These are phyloP conservation scores for Schwanniomyces yamadae DNA, from an alignment of 805 yeast species.

Conservation along the genomic window DNA sequence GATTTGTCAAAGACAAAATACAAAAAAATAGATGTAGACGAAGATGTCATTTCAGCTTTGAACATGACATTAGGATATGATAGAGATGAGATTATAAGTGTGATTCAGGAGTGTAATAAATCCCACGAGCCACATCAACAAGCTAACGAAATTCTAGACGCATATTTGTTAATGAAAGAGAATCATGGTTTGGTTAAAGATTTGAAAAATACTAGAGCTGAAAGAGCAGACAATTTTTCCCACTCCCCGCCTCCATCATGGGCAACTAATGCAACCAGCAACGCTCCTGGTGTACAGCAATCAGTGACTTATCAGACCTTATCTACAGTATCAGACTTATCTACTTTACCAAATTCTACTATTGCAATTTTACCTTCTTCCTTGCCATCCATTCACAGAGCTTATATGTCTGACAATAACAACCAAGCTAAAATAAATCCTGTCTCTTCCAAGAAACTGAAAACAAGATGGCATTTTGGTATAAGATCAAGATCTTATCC, in stretches of 20 bases:
- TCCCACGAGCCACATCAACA: slow-evolving; percentile 29
- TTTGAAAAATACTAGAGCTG: slow-evolving; percentile 52
- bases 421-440: slow-evolving; percentile 43
- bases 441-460: slow-evolving; percentile 74
- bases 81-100: slow-evolving; percentile 74
- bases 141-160: slow-evolving; percentile 77
- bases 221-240: slow-evolving; percentile 56
- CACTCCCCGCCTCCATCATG: slow-evolving; percentile 60
- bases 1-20: slow-evolving; percentile 38
- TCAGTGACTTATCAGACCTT: slow-evolving; percentile 48
- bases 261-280: slow-evolving; percentile 27
- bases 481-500: slow-evolving; percentile 95
- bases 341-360: slow-evolving; percentile 66
- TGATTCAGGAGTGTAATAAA: slow-evolving; percentile 53
- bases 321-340: slow-evolving; percentile 46
- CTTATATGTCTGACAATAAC: slow-evolving; percentile 71
- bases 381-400: slow-evolving; percentile 90
- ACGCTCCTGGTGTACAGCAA: slow-evolving; percentile 45
- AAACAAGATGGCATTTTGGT: slow-evolving; percentile 98
- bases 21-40: slow-evolving; percentile 58
- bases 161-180: slow-evolving; percentile 79
- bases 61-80: slow-evolving; percentile 87
- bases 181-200: slow-evolving; percentile 70
- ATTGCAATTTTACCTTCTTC: slow-evolving; percentile 93
- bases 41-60: slow-evolving; percentile 70